A percentile compares a stretch with the other conserved stretches of the same genome.
Conservation (phyloP, 2,329 filamentous ascomycete genomes). For the Fusarium sp. region DNA sequence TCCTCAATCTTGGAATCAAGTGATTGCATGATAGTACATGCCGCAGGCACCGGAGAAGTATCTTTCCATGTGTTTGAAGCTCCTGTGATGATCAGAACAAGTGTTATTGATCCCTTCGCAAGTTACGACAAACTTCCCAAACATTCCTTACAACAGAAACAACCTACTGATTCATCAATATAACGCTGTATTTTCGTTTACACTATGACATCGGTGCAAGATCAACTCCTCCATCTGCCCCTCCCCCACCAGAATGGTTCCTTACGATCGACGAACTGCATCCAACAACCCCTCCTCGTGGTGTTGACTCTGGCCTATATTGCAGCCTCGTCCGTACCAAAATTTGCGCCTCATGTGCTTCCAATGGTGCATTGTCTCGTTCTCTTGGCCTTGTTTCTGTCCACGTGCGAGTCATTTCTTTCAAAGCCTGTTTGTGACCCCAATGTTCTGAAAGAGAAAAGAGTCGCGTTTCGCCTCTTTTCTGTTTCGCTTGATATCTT, state of each 20-base stretch:
- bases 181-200: constrained; percentile 26
- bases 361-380: constrained; percentile 16
- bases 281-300: constrained; percentile 50
- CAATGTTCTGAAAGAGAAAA: constrained; percentile 42
- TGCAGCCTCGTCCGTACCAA: constrained; percentile 36
- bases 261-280: constrained; percentile 47
- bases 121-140: background rate
- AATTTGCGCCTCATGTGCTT: constrained; percentile 36
- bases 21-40: constrained; percentile 14
- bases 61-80: background rate
- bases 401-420: constrained; percentile 47
- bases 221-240: constrained; percentile 47
- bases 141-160: background rate
- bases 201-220: constrained; percentile 29
- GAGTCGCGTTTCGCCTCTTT: constrained; percentile 33
- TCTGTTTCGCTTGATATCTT: background rate
- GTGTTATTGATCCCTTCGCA: background rate
- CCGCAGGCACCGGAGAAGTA: background rate
- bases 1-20: constrained; percentile 15
- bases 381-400: constrained; percentile 26
- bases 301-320: constrained; percentile 42
- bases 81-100: background rate
- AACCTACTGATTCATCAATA: constrained; percentile 7
- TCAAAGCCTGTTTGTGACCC: background rate
- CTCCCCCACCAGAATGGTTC: constrained; percentile 43